Base-by-base conservation (phyloP, 2,329 filamentous ascomycete genomes). In the Malbranchea zuffiana region DNA sequence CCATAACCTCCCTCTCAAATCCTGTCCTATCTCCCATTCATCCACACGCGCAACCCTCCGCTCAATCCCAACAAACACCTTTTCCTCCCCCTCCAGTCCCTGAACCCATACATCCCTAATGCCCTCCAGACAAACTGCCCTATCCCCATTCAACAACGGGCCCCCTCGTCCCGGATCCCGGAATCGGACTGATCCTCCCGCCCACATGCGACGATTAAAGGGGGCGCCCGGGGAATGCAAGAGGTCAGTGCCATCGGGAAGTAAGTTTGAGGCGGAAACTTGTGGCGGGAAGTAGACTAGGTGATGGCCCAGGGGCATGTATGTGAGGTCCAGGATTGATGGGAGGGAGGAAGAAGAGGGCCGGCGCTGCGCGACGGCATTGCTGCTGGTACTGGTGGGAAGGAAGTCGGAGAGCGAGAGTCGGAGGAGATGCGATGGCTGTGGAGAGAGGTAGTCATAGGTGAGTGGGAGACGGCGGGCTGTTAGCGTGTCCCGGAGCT, bases 261-360 rank as follows among this genome's bases (percentile, higher is more conserved):
- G 70, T 28, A 96, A 72, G 21, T 66, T 49, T 5, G 70, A 72
- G 10, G 74, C 63, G 1, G 72, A 66, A 12, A 80, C 65, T 44
- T 76, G 72, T 7, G 81, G 72, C 41, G 86, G 84, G 62, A 94
- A 95, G 65, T 92, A 92, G 46, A 88, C 75, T 23, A 94, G 69
- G 57, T 95, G 86, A 55, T 92, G 79, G 23, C 80, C 82, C 11
- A 49, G 40, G 4, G 59, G 52, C 42, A 63, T 43, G 12, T 40
- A 47, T n/a, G 32, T 39, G 10, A 53, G 50, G 3, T 45, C 42
- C 7, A 42, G 49, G 40, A 55, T 52, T 24, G 54, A 63, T 45
- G 54, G 60, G 24, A 60, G 51, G 49, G 49, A 12, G n/a, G n/a
- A 7, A 12, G 23, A 7, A 12, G 23, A 7, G n/a, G 23, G 23